Percentiles rank a stretch among this genome's conserved stretches.
These are phyloP conservation scores for Peronospora destructor DNA, from an alignment of 352 stramenopile genomes.

Conservation along the genomic window DNA sequence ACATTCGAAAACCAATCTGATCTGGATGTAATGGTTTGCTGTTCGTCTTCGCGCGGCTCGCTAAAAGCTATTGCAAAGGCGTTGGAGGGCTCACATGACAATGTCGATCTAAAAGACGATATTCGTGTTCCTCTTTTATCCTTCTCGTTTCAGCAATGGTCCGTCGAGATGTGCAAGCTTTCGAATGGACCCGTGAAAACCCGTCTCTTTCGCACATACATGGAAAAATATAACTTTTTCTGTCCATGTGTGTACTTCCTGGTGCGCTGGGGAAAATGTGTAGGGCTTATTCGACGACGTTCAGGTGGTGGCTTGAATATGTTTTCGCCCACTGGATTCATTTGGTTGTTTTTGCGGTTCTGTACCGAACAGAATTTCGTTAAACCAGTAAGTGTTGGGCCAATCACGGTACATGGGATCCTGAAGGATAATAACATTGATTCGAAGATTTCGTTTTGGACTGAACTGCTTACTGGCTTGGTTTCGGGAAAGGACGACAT, in stretches of 20 bases:
- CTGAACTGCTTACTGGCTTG: slow-evolving; percentile 35
- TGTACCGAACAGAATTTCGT: slow-evolving; percentile 49
- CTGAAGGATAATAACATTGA: slow-evolving; percentile 41
- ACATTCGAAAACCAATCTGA: slow-evolving; percentile 77
- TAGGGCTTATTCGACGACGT: slow-evolving; percentile 52
- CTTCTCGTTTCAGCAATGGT: slow-evolving; percentile 60
- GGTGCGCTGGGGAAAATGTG: slow-evolving; percentile 68
- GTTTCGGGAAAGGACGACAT: slow-evolving; percentile 28
- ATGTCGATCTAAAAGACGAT: slow-evolving; percentile 38
- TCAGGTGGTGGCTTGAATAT: slow-evolving; percentile 45
- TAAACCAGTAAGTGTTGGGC: slow-evolving; percentile 25
- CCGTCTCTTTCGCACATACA: slow-evolving; percentile 59
- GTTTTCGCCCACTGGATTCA: slow-evolving; percentile 58
- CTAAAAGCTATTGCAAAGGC: slow-evolving; percentile 30
- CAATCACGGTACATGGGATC: slow-evolving; percentile 32
- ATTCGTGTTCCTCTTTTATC: slow-evolving; percentile 58
- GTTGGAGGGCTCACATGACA: slow-evolving; percentile 26
- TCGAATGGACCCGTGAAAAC: slow-evolving; percentile 67
- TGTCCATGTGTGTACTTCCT: slow-evolving; percentile 70
- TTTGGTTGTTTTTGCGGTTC: slow-evolving; percentile 71
- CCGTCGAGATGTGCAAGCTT: slow-evolving; percentile 51
- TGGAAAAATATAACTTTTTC: slow-evolving; percentile 59
- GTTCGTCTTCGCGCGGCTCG: slow-evolving; percentile 14
- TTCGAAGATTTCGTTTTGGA: slow-evolving; percentile 65
- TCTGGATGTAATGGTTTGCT: slow-evolving; percentile 52